A percentile compares a stretch with the other conserved stretches of the same genome.
These are phyloP conservation scores for Citrullus mucosospermus DNA, from an alignment of 306 rosid species.

Conservation along the genomic window DNA sequence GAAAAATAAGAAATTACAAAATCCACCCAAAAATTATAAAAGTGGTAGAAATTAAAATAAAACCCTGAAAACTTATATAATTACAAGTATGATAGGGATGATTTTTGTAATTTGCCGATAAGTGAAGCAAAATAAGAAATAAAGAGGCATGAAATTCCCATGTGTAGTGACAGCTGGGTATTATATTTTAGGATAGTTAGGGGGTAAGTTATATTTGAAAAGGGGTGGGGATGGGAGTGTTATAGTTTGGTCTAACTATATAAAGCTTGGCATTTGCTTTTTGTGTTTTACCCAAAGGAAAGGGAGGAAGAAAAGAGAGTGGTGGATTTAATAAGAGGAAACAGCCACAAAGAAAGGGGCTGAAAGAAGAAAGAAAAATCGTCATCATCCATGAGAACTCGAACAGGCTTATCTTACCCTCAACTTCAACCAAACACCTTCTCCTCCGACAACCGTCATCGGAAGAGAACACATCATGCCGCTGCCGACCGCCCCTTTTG, in stretches of 20 bases:
- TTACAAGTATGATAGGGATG: too few species aligned
- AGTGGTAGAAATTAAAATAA: too few species aligned
- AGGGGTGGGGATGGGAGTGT: background rate
- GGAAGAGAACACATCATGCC: constrained; percentile 27
- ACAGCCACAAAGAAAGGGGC: background rate
- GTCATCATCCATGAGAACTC: constrained; percentile 40
- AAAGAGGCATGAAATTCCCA: background rate
- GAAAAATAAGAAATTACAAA: too few species aligned
- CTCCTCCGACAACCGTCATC: constrained; percentile 13
- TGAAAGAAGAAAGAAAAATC: background rate
- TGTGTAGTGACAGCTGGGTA: constrained; percentile 6
- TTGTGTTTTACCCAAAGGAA: background rate
- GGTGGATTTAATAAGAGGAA: background rate
- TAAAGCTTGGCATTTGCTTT: constrained; percentile 3
- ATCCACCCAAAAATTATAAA: too few species aligned
- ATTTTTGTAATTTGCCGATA: too few species aligned
- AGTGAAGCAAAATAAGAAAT: background rate
- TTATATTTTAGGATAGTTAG: background rate
- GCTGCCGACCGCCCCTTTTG: constrained; percentile 1
- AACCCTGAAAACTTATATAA: too few species aligned
- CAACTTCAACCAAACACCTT: background rate
- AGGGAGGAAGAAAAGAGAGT: background rate
- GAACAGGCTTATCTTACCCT: constrained; percentile 43
- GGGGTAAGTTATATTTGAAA: background rate
- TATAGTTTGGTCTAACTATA: background rate